phyloP scores from a whole-genome alignment of 768 basidiomycete species.

The Leccinum olivaceopallidum region DNA sequence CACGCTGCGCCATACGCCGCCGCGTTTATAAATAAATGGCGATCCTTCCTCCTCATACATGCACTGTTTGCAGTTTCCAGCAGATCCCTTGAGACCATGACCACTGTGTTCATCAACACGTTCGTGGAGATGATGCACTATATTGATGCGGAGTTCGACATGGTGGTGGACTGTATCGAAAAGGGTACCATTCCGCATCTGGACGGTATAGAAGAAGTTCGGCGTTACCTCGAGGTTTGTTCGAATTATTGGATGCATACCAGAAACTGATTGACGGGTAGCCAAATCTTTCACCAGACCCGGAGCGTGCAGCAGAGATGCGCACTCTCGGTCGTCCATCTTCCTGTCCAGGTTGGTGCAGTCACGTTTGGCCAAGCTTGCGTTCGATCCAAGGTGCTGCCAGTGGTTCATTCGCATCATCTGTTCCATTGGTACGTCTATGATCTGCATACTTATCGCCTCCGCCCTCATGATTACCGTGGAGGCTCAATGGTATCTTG shows the following conservation, averaged over 20 bases:
- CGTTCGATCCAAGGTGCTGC: slow-evolving; percentile 4
- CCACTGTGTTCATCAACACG: slow-evolving; percentile 9
- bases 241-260: not conserved
- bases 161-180: slow-evolving; percentile 14
- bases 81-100: slow-evolving; percentile 5
- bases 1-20: not conserved
- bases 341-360: slow-evolving; percentile 17
- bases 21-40: not conserved
- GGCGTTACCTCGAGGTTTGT: slow-evolving; percentile 5
- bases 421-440: slow-evolving; percentile 12
- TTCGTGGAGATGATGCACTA: slow-evolving; percentile 14
- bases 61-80: not conserved
- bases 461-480: not conserved
- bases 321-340: slow-evolving; percentile 16
- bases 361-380: slow-evolving; percentile 13
- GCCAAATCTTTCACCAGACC: slow-evolving; percentile 8
- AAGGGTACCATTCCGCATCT: slow-evolving; percentile 11
- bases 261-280: not conserved
- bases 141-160: slow-evolving; percentile 12
- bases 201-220: slow-evolving; percentile 7
- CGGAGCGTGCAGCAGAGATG: slow-evolving; percentile 9
- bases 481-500: slow-evolving; percentile 19
- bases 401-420: slow-evolving; percentile 17
- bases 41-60: not conserved
- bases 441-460: too few species aligned